Evolutionary conservation across 805 yeast species (phyloP).

Genomic region (Wickerhamomyces bisporus): DNA sequence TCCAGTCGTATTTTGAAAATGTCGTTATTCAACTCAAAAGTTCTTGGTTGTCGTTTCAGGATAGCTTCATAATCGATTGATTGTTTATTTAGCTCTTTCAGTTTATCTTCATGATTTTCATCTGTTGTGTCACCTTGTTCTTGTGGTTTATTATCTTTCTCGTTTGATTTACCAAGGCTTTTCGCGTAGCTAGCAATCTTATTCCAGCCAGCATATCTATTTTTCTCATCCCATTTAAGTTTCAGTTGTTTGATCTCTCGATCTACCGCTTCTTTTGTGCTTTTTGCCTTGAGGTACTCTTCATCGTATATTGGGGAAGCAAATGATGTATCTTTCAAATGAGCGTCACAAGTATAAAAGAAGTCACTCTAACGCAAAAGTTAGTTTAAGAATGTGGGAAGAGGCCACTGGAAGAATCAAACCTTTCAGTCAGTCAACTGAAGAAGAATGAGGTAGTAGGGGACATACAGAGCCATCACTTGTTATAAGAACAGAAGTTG

Average conservation of each 20-base stretch:
- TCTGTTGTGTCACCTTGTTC: conserved; percentile 14
- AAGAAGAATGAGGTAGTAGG: too few relatives aligned
- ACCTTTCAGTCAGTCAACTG: too few relatives aligned
- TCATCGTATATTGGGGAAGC: conserved; percentile 18
- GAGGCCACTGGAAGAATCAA: too few relatives aligned
- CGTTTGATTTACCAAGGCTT: conserved; percentile 11
- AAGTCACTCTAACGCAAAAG: conserved; percentile 20
- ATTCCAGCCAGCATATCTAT: conserved; percentile 22
- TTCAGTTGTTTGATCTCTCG: conserved; percentile 16
- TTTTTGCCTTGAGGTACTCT: conserved; percentile 18
- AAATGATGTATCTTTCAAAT: conserved; percentile 19
- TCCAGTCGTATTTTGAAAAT: conserved; percentile 36
- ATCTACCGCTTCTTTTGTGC: conserved; percentile 16
- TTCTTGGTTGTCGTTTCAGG: conserved; percentile 30
- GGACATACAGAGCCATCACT: conserved; percentile 13
- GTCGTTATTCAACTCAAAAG: conserved; percentile 32
- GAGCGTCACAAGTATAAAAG: conserved; percentile 24
- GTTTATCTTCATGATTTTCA: conserved; percentile 15
- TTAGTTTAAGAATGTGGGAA: too few relatives aligned
- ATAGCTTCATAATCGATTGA: conserved; percentile 8
- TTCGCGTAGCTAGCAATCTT: conserved; percentile 17
- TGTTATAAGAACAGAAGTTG: conserved; percentile 21
- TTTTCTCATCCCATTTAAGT: conserved; percentile 23
- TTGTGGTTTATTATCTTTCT: conserved; percentile 11
- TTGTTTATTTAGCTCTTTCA: conserved; percentile 8